Conservation (phyloP, 2,329 filamentous ascomycete genomes). For the Harringtonia aguacate region DNA sequence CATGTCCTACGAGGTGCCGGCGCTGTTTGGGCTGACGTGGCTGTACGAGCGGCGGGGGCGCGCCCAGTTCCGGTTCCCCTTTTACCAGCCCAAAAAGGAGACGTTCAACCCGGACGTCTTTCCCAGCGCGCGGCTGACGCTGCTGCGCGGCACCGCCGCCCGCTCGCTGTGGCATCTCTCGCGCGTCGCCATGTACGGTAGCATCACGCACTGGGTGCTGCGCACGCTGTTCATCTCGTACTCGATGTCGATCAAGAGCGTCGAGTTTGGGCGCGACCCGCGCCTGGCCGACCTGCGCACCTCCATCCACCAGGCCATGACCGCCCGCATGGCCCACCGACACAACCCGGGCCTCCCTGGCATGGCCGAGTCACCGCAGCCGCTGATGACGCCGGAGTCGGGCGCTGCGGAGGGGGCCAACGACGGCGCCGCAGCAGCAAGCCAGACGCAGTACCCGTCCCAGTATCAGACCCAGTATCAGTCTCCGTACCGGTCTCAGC, state of each 20-base stretch:
- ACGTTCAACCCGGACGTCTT: conserved; percentile 10
- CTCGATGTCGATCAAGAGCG: conserved; percentile 2
- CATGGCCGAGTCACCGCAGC: background rate
- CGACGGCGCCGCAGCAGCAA: background rate
- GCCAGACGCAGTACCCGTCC: too few relatives aligned
- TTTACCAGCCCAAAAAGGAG: conserved; percentile 7
- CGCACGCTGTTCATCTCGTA: conserved; percentile 6
- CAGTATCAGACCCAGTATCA: too few relatives aligned
- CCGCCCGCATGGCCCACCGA: background rate
- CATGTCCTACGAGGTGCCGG: conserved; percentile 7
- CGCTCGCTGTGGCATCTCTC: conserved; percentile 9
- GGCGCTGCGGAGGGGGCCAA: background rate
- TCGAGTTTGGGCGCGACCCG: conserved; percentile 6
- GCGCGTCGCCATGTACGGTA: conserved; percentile 7
- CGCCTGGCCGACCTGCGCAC: conserved; percentile 7
- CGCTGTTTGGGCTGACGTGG: background rate
- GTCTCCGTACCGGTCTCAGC: background rate
- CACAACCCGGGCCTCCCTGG: background rate
- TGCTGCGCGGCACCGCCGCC: conserved; percentile 4
- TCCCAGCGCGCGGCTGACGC: background rate
- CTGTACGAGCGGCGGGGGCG: conserved; percentile 8
- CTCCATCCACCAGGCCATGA: background rate
- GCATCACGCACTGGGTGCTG: conserved; percentile 5
- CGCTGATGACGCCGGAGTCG: background rate
- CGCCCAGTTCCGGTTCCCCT: conserved; percentile 11